Conservation (phyloP, 768 basidiomycete genomes). For the Suillus americanus region DNA sequence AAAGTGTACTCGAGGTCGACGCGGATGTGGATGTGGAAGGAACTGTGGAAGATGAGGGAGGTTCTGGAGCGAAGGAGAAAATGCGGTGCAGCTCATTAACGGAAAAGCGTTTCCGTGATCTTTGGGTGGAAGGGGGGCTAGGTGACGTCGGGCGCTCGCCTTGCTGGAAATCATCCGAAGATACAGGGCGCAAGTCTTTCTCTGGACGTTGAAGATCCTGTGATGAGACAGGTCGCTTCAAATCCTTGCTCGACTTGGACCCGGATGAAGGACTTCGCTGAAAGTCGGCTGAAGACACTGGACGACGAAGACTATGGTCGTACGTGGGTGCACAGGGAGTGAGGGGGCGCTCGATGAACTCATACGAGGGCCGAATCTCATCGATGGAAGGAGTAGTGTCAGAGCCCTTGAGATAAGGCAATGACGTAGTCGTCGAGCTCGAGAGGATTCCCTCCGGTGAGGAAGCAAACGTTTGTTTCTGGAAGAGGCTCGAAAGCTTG, state of each 20-base stretch:
- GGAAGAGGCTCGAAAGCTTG: conserved; percentile 22
- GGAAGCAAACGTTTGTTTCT: conserved; percentile 23
- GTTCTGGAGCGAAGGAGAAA: conserved; percentile 23
- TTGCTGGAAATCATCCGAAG: conserved; percentile 10
- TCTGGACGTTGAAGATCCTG: neutral
- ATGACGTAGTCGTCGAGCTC: conserved; percentile 10
- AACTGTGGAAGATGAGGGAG: conserved; percentile 6
- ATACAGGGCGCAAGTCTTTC: neutral
- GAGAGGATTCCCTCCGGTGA: conserved; percentile 18
- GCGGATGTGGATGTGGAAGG: conserved; percentile 15
- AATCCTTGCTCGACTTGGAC: conserved; percentile 1
- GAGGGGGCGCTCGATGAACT: conserved; percentile 10
- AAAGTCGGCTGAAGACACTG: conserved; percentile 8
- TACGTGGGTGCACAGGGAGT: conserved; percentile 18
- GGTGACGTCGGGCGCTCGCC: conserved; percentile 32
- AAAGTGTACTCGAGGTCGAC: conserved; percentile 9
- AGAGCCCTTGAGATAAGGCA: conserved; percentile 14
- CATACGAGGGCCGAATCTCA: conserved; percentile 11
- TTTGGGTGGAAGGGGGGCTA: conserved; percentile 33
- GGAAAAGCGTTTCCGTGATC: conserved; percentile 33
- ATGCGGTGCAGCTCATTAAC: conserved; percentile 37
- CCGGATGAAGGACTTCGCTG: neutral
- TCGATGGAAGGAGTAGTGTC: conserved; percentile 27
- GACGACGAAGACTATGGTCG: conserved; percentile 12
- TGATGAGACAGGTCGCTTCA: neutral